Evolutionary conservation across 2,329 filamentous ascomycete genomes (phyloP), one percentile per base, ranked within the genome.

Genomic region (Pseudogymnoascus sp.): DNA sequence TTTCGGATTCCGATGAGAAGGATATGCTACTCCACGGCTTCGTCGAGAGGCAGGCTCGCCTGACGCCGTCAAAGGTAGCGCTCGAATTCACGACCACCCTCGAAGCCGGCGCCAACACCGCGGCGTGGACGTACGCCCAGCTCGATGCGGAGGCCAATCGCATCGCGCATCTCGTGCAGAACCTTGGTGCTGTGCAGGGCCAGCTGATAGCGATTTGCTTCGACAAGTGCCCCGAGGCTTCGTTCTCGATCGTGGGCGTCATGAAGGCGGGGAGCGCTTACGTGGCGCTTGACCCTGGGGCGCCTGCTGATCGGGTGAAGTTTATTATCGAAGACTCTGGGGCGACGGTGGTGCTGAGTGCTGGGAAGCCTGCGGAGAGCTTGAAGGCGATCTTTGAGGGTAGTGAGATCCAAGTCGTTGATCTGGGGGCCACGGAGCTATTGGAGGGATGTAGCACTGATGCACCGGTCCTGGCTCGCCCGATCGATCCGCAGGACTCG

Each of bases 21-120:
- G 81, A 86, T 0, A 69, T 72, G 1, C 78, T 92, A 2, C 76
- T 96, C 5, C 92, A 97, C 71, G 79, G 92, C 63, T 89, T 96
- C 64, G 86, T 96, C 5, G 90, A 95, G 70, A 66, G 73, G 0
- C 84, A 84, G 33, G 86, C 88, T 0, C 37, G 66, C 0, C 68
- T 74, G 0, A 74, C 79, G 19, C 89, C 92, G 0, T 68, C 84
- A 0, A 84, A 81, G 39, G 74, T 78, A 2, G 92, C 92, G 0
- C 80, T 97, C 0, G 88, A 96, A 66, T 96, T 96, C 71, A 84
- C 87, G 2, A 80, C 80, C 0, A 77, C 77, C 0, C 80, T 91
- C 4, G 73, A 81, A 0, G 75, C 76, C 1, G 74, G 75, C 0
- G 68, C 70, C 0, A 69, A 77, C 1, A 83, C 79, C 31, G 77